Evolutionary conservation across 768 basidiomycete species (phyloP).

Genomic region (Fomitopsis pulvina): DNA sequence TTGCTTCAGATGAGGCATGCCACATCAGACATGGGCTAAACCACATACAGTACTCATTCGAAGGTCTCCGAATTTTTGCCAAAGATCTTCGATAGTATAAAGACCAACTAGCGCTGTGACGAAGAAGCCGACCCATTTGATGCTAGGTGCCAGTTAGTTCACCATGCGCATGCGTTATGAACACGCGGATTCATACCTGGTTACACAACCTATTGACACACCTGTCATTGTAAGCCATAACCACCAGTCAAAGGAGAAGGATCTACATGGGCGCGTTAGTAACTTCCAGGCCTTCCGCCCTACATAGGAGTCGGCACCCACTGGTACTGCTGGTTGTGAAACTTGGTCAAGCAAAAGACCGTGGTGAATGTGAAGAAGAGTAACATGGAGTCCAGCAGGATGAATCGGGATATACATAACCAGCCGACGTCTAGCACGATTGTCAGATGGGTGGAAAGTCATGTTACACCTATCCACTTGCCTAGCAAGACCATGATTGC

Average conservation of each 20-base stretch:
- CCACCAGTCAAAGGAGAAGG: conserved; percentile 98
- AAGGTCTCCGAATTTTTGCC: conserved; percentile 97
- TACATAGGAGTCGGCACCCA: conserved; percentile 30
- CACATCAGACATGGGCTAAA: no score
- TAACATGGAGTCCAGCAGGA: conserved; percentile 97
- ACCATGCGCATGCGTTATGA: neutral
- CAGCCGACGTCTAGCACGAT: conserved; percentile 77
- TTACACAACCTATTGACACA: conserved; percentile 92
- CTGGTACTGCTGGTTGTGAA: conserved; percentile 96
- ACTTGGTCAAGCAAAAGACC: conserved; percentile 90
- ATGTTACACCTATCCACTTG: conserved; percentile 29
- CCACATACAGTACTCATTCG: conserved; percentile 78
- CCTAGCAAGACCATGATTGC: conserved; percentile 92
- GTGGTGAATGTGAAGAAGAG: conserved; percentile 98
- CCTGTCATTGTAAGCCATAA: conserved; percentile 90
- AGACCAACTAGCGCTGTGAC: conserved; percentile 91
- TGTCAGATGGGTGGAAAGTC: neutral
- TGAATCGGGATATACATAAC: conserved; percentile 95
- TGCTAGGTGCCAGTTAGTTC: conserved; percentile 38
- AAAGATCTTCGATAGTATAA: conserved; percentile 96
- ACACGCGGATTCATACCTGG: conserved; percentile 45
- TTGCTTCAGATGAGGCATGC: neutral
- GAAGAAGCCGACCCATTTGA: conserved; percentile 96
- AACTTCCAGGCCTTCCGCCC: neutral
- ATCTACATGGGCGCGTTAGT: conserved; percentile 36